These are phyloP conservation scores for Volvariella surrecta DNA, from an alignment of 1,284 basidiomycete species.

Conservation along the genomic window DNA sequence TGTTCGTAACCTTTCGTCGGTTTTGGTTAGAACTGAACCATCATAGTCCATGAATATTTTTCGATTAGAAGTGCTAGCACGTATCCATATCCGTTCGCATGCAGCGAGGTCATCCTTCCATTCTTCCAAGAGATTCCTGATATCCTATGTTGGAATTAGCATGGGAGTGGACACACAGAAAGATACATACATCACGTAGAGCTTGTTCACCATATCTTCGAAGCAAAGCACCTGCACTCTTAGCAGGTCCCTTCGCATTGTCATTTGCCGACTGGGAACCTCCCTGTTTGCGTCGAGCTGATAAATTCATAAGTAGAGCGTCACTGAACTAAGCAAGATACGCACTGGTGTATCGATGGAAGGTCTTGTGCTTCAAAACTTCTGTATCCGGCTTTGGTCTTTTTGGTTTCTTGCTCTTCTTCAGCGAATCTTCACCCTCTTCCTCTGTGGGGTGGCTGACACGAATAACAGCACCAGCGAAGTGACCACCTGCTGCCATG, in stretches of 20 bases:
- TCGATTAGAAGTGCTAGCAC: conserved; percentile 79
- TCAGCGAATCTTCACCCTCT: conserved; percentile 31
- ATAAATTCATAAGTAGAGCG: conserved; percentile 1
- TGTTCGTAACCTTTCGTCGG: conserved; percentile 73
- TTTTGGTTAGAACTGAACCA: conserved; percentile 37
- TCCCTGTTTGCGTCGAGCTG: conserved; percentile 95
- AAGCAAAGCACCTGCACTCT: conserved; percentile 91
- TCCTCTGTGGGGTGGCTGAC: conserved; percentile 48
- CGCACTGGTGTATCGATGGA: conserved; percentile 96
- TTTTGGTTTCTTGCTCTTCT: conserved; percentile 29
- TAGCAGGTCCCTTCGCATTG: conserved; percentile 86
- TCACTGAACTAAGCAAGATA: conserved; percentile 9
- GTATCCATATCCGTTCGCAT: conserved; percentile 85
- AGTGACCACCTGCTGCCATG: conserved; percentile 96
- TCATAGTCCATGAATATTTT: conserved; percentile 88
- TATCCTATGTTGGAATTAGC: conserved; percentile 52
- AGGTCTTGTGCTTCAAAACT: conserved; percentile 89
- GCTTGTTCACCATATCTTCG: conserved; percentile 95
- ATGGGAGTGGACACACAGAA: conserved; percentile 4
- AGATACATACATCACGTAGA: conserved; percentile 72
- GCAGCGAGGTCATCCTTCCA: conserved; percentile 80
- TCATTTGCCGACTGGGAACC: conserved; percentile 93
- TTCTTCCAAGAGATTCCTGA: conserved; percentile 69
- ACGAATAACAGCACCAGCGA: conserved; percentile 84
- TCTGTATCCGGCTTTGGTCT: conserved; percentile 63